phyloP scores from a whole-genome alignment of 2,329 filamentous ascomycete genomes.

The Penicillium sp. region DNA sequence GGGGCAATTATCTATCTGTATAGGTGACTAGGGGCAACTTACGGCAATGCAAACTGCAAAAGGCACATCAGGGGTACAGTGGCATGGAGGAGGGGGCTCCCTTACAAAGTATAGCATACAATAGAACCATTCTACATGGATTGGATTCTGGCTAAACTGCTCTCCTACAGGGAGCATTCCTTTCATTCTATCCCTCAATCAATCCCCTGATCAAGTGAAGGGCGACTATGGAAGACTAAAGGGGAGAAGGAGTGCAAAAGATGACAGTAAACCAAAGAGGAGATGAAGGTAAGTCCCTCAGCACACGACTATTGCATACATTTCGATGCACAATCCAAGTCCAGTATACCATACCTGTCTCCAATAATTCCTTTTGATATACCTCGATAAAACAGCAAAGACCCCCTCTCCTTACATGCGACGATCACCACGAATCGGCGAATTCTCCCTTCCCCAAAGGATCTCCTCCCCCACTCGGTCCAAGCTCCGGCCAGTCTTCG shows the following conservation, averaged over 20 bases:
- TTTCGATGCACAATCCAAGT: not conserved
- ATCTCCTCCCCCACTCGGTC: conserved; percentile 9
- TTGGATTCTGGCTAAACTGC: conserved; percentile 3
- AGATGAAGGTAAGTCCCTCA: not conserved
- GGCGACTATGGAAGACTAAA: not conserved
- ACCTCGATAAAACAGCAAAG: not conserved
- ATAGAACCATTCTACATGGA: not conserved
- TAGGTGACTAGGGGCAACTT: not conserved
- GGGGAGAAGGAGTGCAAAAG: not conserved
- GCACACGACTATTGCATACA: too few species aligned
- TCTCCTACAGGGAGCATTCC: conserved; percentile 3
- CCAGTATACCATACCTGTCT: not conserved
- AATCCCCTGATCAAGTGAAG: not conserved
- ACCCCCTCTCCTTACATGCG: conserved; percentile 21
- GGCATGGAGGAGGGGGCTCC: not conserved
- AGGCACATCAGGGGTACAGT: not conserved
- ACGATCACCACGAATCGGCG: conserved; percentile 18
- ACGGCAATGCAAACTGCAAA: not conserved
- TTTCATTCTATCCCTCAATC: not conserved
- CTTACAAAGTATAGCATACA: not conserved
- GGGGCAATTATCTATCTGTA: not conserved
- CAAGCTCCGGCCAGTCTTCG: conserved; percentile 8
- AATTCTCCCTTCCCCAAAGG: conserved; percentile 9
- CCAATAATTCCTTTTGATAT: not conserved
- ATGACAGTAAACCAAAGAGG: not conserved